Conservation (phyloP, 2,329 filamentous ascomycete genomes). For the Fusarium praegraminearum region DNA sequence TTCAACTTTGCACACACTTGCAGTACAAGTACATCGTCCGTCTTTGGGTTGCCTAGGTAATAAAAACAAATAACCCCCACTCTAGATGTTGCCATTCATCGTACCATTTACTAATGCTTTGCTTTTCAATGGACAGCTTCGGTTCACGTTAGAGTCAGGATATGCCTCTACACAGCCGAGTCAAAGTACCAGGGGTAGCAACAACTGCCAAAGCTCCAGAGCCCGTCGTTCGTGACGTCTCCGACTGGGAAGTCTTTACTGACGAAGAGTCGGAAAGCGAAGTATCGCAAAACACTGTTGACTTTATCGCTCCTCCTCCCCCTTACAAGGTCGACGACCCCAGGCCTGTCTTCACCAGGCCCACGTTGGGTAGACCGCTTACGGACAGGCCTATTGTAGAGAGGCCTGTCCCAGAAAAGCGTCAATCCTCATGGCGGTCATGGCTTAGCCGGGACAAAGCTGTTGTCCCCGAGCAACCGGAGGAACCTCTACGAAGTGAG, state of each 20-base stretch:
- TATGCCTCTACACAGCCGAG: constrained; percentile 30
- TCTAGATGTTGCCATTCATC: constrained; percentile 6
- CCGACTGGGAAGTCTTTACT: constrained; percentile 30
- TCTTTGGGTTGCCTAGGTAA: constrained; percentile 31
- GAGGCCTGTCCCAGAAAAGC: constrained; percentile 30
- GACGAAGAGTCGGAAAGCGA: constrained; percentile 30
- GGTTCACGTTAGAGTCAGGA: constrained; percentile 11
- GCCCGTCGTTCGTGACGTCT: constrained; percentile 27
- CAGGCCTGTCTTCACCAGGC: constrained; percentile 21
- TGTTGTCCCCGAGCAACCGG: constrained; percentile 19
- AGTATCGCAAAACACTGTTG: constrained; percentile 27
- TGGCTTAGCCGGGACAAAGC: constrained; percentile 25
- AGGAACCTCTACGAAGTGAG: constrained; percentile 16
- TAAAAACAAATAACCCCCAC: constrained; percentile 23
- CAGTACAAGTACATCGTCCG: constrained; percentile 26
- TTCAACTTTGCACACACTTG: constrained; percentile 25
- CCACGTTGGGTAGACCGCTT: constrained; percentile 25
- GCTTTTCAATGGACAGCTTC: constrained; percentile 11
- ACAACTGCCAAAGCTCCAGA: constrained; percentile 26
- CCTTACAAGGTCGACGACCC: constrained; percentile 32
- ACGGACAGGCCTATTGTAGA: constrained; percentile 29
- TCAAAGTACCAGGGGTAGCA: constrained; percentile 24
- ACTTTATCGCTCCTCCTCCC: constrained; percentile 24
- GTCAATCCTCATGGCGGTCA: constrained; percentile 29
- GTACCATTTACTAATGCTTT: constrained; percentile 24